phyloP scores from a whole-genome alignment of 805 yeast genomes.

The Sugiyamaella marilandica region DNA sequence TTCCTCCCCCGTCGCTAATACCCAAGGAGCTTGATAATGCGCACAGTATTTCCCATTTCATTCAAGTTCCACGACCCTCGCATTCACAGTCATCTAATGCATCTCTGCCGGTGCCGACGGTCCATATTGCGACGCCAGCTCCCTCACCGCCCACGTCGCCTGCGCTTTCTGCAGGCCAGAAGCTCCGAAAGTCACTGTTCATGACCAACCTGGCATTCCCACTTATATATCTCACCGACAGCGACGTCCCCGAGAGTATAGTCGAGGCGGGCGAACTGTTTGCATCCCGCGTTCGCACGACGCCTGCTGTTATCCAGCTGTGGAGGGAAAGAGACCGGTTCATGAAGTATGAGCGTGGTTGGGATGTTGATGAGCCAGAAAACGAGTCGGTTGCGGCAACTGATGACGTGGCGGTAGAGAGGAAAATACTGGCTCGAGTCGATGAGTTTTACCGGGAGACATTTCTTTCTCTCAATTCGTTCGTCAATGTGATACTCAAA shows the following conservation, averaged over 20 bases:
- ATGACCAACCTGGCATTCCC: slow-evolving; percentile 68
- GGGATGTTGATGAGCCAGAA: slow-evolving; percentile 29
- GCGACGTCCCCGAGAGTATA: slow-evolving; percentile 63
- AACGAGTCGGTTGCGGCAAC: background rate
- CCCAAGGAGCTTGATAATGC: slow-evolving; percentile 46
- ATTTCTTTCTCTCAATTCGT: slow-evolving; percentile 54
- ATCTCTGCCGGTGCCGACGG: slow-evolving; percentile 47
- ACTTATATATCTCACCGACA: slow-evolving; percentile 53
- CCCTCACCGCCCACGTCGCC: slow-evolving; percentile 75
- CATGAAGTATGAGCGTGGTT: slow-evolving; percentile 69
- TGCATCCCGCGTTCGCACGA: slow-evolving; percentile 55
- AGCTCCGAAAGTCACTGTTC: slow-evolving; percentile 37
- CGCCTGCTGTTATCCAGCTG: slow-evolving; percentile 63
- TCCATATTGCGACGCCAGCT: slow-evolving; percentile 81
- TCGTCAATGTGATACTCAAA: slow-evolving; percentile 60
- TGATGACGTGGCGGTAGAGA: slow-evolving; percentile 19
- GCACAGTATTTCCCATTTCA: slow-evolving; percentile 53
- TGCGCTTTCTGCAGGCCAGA: slow-evolving; percentile 29
- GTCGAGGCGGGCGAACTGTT: slow-evolving; percentile 73
- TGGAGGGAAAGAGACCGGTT: slow-evolving; percentile 68
- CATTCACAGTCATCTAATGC: slow-evolving; percentile 41
- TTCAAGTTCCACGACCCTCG: slow-evolving; percentile 53
- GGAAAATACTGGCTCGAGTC: slow-evolving; percentile 47
- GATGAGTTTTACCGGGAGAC: slow-evolving; percentile 54
- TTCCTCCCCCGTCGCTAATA: slow-evolving; percentile 46